Evolutionary conservation across 768 basidiomycete species (phyloP), one percentile per base, ranked within the genome.

Genomic region (Ephemerocybe angulata): DNA sequence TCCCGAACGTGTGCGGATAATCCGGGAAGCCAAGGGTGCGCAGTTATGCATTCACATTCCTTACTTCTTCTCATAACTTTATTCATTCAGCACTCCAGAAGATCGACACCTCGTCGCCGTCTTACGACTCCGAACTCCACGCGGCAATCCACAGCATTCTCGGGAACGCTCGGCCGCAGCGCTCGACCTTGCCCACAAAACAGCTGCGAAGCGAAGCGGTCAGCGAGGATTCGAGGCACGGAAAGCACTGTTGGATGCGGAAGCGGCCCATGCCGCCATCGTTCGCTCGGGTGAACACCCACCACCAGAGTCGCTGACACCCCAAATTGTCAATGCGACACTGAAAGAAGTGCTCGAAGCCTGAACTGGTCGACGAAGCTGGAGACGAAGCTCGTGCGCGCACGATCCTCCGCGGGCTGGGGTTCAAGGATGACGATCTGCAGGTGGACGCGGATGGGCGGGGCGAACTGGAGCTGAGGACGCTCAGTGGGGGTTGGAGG

Each of bases 401-500:
- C 30, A 62, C 63, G 0, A 80, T 88, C 50, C 72, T 88, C 11
- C 60, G 67, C 21, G 86, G 87, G 1, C 70, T 89, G 2, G 86
- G 86, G 0, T 88, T 88, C 66, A 67, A 67, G 0, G 65, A 72
- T 30, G 41, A 50, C 5, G 29, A 28, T 68, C 70, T 13, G 64
- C 3, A 62, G 48, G 64, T 71, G 7, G 65, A 69, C 8, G 68
- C 74, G 25, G 41, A 67, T 35, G 40, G 38, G 25, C 63, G 62
- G 30, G 67, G 64, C 17, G 65, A 66, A 8, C 71, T 73, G 52
- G 74, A 75, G 4, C 77, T 79, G 52, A 64, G 67, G 1, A 68
- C 73, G 0, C 69, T 88, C 22, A 84, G 82, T 24, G 86, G 86
- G 15, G 87, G 86, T 0, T 88, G 86, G 86, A 68, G 79, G 37